A percentile compares a stretch with the other conserved stretches of the same genome.
Conservation (phyloP, 306 rosid species). For the Bauhinia variegata region DNA sequence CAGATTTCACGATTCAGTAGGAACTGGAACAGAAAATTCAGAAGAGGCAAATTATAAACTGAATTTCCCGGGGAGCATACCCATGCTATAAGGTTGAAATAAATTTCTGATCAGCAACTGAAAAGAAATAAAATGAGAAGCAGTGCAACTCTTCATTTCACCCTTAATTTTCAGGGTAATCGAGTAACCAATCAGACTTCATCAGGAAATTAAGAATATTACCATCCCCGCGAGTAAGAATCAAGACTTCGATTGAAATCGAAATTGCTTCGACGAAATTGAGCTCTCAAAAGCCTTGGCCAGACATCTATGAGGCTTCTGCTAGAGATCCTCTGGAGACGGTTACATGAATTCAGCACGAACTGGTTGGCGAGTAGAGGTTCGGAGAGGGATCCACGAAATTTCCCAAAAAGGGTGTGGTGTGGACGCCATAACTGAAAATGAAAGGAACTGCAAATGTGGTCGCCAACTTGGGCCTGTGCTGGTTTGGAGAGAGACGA, state of each 20-base stretch:
- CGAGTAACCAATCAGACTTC: background rate
- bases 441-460: conserved; percentile 35
- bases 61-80: background rate
- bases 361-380: conserved; percentile 37
- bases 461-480: conserved; percentile 35
- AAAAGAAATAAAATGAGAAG: background rate
- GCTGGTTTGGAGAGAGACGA: conserved; percentile 43
- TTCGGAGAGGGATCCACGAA: conserved; percentile 48
- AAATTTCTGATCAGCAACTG: background rate
- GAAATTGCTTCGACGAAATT: conserved; percentile 44
- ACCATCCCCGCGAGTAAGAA: conserved; percentile 51
- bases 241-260: conserved; percentile 31
- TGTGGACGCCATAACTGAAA: conserved; percentile 46
- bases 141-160: background rate
- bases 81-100: background rate
- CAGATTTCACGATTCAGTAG: background rate
- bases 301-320: conserved; percentile 40
- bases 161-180: background rate
- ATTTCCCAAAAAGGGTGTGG: conserved; percentile 37
- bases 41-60: background rate
- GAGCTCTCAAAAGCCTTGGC: conserved; percentile 33
- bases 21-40: background rate
- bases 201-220: conserved; percentile 30
- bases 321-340: conserved; percentile 38
- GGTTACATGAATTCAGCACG: conserved; percentile 41